A percentile compares a stretch with the other conserved stretches of the same genome.
These are phyloP conservation scores for Golubevia pallescens DNA, from an alignment of 1,284 basidiomycete genomes.

Conservation along the genomic window DNA sequence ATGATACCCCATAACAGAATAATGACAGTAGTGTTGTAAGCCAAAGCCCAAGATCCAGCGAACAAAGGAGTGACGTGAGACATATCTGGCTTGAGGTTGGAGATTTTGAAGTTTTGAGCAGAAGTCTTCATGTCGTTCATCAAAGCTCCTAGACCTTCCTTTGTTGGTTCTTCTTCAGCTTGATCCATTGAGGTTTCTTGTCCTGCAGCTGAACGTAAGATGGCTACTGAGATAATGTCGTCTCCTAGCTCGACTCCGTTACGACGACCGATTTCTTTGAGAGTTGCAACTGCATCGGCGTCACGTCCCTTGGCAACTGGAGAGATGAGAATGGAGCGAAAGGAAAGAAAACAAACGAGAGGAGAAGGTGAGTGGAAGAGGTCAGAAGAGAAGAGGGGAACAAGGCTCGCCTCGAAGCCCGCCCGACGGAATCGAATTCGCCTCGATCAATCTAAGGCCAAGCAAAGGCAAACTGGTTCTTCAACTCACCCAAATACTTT, in stretches of 20 bases:
- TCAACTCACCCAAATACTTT: slow-evolving; percentile 38
- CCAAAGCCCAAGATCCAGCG: slow-evolving; percentile 32
- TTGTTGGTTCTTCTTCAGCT: slow-evolving; percentile 15
- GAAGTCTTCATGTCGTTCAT: slow-evolving; percentile 1
- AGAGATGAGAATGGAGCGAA: too few relatives aligned
- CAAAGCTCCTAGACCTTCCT: slow-evolving; percentile 2
- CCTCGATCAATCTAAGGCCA: too few relatives aligned
- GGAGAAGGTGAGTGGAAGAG: too few relatives aligned
- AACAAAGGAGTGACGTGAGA: slow-evolving; percentile 54
- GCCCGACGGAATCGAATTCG: too few relatives aligned
- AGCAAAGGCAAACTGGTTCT: too few relatives aligned
- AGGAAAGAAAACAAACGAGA: too few relatives aligned
- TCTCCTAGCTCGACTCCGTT: slow-evolving; percentile 47
- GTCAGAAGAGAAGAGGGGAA: too few relatives aligned
- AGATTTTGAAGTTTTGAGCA: slow-evolving; percentile 1
- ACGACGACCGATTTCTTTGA: slow-evolving; percentile 50
- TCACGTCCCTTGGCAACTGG: slow-evolving; percentile 56
- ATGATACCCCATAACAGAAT: slow-evolving; percentile 58
- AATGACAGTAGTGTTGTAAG: slow-evolving; percentile 44
- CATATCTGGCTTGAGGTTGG: slow-evolving; percentile 33
- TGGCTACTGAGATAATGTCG: slow-evolving; percentile 51
- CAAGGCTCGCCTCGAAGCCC: too few relatives aligned
- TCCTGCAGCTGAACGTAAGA: slow-evolving; percentile 56
- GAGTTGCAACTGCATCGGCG: slow-evolving; percentile 50
- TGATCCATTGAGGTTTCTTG: slow-evolving; percentile 41